Evolutionary conservation across 148 eudicot species (phyloP), one percentile per base, ranked within the genome.

Genomic region (Gaultheria prostrata): DNA sequence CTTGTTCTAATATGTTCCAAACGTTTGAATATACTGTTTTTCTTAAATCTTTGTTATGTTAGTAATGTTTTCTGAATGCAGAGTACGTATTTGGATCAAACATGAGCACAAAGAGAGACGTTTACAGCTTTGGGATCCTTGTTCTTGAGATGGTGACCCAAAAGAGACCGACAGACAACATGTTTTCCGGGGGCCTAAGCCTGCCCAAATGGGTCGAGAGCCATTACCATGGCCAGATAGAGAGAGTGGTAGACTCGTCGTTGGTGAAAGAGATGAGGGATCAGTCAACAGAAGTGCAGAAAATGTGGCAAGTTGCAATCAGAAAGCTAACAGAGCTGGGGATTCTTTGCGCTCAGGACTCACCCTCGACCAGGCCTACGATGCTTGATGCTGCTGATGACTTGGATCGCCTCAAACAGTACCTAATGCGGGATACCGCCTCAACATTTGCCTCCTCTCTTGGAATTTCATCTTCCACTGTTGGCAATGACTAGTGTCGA

Each of bases 361-460:
- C 85, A 0, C 84, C 88, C 14, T 82, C 87, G 6, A 82, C 50
- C 12, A 84, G 91, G 76, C 91, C 88, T 18, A 84, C 89, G 26
- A 89, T 89, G 89, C 89, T 87, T 20, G 91, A 89, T 83, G 86
- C 85, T 20, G 89, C 89, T 0, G 84, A 87, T 73, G 91, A 89
- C 56, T 74, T 89, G 83, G 87, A 81, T 78, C 83, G 43, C 77
- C 84, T 72, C 39, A 87, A 80, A 51, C 83, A 81, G 71, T 87
- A 89, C 85, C 76, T 85, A 0, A 70, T 61, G 13, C 86, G 88
- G 39, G 88, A 88, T 76, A 82, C 87, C 4, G 78, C 88, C 6
- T 80, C 84, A 33, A 87, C 89, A 10, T 87, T 87, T 75, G 82
- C 89, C 48, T 85, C 89, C 28, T 87, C 89, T 13, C 85, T 87